Conservation (phyloP, 768 basidiomycete genomes). For the Suillus luteus region DNA sequence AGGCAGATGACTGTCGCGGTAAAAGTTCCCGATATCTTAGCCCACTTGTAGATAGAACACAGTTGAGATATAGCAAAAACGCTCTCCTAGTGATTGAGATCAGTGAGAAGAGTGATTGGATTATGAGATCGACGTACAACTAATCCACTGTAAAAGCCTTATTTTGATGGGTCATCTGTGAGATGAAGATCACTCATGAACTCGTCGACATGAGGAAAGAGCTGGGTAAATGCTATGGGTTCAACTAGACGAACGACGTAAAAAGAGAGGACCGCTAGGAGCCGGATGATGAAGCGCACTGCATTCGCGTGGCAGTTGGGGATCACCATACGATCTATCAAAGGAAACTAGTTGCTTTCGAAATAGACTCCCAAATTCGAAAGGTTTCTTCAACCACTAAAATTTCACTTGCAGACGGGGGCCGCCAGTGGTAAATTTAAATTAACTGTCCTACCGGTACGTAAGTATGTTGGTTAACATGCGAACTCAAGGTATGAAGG, state of each 20-base stretch:
- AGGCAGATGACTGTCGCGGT: not conserved
- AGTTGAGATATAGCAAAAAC: conserved; percentile 64
- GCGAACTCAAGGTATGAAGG: too few relatives aligned
- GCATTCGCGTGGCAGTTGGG: too few relatives aligned
- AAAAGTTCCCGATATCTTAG: conserved; percentile 51
- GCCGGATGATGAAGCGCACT: too few relatives aligned
- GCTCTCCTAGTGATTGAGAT: conserved; percentile 50
- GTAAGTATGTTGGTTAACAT: too few relatives aligned
- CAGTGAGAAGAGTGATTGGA: conserved; percentile 3
- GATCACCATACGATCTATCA: too few relatives aligned
- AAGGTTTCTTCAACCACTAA: too few relatives aligned
- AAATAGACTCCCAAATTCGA: too few relatives aligned
- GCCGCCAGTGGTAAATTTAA: too few relatives aligned
- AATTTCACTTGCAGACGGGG: too few relatives aligned
- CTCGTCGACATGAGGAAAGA: conserved; percentile 71
- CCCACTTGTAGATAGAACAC: conserved; percentile 64
- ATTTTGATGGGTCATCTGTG: conserved; percentile 56
- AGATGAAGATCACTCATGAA: conserved; percentile 59
- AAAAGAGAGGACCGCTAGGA: too few relatives aligned
- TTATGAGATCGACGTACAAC: conserved; percentile 43
- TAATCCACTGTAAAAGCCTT: conserved; percentile 71
- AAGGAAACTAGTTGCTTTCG: too few relatives aligned
- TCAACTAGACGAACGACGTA: conserved; percentile 59
- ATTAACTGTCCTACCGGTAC: too few relatives aligned
- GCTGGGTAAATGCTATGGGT: conserved; percentile 63